Conservation (phyloP, 2,329 filamentous ascomycete genomes). For the Parascedosporium putredinis region DNA sequence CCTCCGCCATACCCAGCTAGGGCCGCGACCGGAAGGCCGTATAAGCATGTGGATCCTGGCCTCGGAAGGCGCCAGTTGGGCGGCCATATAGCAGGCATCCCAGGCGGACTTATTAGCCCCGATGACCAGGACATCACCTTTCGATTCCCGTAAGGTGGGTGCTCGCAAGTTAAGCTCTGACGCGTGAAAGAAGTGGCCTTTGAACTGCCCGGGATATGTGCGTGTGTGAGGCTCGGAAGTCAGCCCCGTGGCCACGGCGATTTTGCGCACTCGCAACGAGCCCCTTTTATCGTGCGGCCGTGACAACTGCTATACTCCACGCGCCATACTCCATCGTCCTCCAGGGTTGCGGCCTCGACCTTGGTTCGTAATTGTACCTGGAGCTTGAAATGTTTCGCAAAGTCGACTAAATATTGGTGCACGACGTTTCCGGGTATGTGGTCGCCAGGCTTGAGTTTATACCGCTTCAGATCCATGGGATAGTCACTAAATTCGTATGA, state of each 20-base stretch:
- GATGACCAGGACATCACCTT: constrained; percentile 10
- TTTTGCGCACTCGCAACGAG: constrained; percentile 8
- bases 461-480: constrained; percentile 8
- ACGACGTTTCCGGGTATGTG: constrained; percentile 10
- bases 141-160: background rate
- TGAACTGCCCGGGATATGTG: constrained; percentile 9
- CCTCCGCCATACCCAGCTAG: constrained; percentile 11
- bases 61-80: constrained; percentile 3
- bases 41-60: constrained; percentile 14
- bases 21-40: constrained; percentile 7
- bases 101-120: constrained; percentile 14
- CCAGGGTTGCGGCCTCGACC: constrained; percentile 7
- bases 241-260: constrained; percentile 13
- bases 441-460: constrained; percentile 7
- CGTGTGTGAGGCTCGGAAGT: constrained; percentile 11
- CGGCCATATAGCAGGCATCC: constrained; percentile 11
- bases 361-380: constrained; percentile 7
- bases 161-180: constrained; percentile 12
- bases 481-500: constrained; percentile 12
- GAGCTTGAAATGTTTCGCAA: constrained; percentile 7
- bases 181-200: constrained; percentile 11
- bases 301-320: background rate
- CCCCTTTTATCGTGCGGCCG: background rate
- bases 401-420: constrained; percentile 11
- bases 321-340: background rate